These are phyloP conservation scores for Sugiyamaella paludigena DNA, from an alignment of 1,139 yeast genomes.

Conservation along the genomic window DNA sequence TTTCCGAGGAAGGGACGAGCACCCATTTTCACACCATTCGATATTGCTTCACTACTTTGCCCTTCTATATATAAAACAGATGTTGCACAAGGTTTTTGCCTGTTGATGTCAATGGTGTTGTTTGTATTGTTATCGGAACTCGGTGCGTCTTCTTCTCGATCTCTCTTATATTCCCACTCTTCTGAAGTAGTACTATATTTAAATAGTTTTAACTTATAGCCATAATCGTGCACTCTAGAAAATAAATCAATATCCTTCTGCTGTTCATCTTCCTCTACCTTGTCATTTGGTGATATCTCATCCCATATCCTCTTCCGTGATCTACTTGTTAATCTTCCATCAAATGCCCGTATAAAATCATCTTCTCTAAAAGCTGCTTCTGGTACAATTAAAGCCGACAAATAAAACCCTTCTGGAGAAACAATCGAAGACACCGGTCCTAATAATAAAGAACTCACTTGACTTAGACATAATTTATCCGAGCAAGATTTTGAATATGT, in stretches of 20 bases:
- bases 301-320: constrained; percentile 5
- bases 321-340: constrained; percentile 15
- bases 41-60: constrained; percentile 28
- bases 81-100: constrained; percentile 27
- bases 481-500: constrained; percentile 83
- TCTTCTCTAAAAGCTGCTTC: constrained; percentile 31
- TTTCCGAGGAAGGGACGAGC: constrained; percentile 29
- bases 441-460: constrained; percentile 58
- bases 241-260: background rate
- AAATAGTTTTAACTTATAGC: constrained; percentile 13
- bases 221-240: background rate
- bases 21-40: constrained; percentile 38
- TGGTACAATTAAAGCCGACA: constrained; percentile 58
- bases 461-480: constrained; percentile 71
- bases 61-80: constrained; percentile 24
- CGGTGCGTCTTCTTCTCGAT: background rate
- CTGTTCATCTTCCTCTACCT: background rate
- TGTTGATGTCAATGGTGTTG: too few relatives aligned
- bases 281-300: background rate
- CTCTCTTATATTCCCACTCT: constrained; percentile 20
- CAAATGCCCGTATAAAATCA: constrained; percentile 48
- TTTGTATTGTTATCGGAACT: background rate
- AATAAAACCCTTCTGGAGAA: constrained; percentile 42
- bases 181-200: constrained; percentile 17
- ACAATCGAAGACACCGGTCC: constrained; percentile 48